Evolutionary conservation across 495 filamentous ascomycete genomes (phyloP).

Genomic region (Daldinia concentrica): DNA sequence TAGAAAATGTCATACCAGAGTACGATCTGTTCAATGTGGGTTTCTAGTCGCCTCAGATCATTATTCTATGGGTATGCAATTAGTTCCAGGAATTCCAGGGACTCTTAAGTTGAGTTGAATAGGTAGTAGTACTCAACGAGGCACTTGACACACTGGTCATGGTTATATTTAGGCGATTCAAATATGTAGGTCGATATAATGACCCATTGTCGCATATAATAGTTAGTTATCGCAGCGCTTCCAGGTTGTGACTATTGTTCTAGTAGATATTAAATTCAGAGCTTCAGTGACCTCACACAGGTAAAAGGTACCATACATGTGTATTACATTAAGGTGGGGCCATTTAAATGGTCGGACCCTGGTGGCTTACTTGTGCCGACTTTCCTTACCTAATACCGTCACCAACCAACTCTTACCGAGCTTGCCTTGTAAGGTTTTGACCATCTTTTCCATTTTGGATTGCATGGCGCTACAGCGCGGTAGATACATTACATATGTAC

Average conservation of each 20-base stretch:
- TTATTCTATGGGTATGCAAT: slow-evolving; percentile 26
- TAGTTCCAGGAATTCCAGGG: slow-evolving; percentile 26
- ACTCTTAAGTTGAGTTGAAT: neutral
- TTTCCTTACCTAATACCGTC: slow-evolving; percentile 1
- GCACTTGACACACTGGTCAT: neutral
- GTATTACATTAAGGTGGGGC: slow-evolving; percentile 5
- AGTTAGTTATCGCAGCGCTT: slow-evolving; percentile 15
- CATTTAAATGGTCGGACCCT: slow-evolving; percentile 17
- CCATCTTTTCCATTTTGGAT: neutral
- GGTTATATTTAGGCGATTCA: slow-evolving; percentile 1
- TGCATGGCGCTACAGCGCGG: slow-evolving; percentile 2
- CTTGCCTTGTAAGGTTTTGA: no score
- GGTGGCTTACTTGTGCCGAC: slow-evolving; percentile 22
- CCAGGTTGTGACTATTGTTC: neutral
- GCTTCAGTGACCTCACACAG: slow-evolving; percentile 40
- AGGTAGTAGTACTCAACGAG: neutral
- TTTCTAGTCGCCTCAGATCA: slow-evolving; percentile 14
- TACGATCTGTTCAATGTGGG: slow-evolving; percentile 1
- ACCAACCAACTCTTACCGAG: neutral
- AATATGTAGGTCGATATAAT: slow-evolving; percentile 1
- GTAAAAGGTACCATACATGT: neutral
- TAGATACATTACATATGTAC: slow-evolving; percentile 8
- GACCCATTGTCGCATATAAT: slow-evolving; percentile 4
- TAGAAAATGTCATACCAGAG: slow-evolving; percentile 20
- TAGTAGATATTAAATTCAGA: slow-evolving; percentile 3